Evolutionary conservation across 495 filamentous ascomycete genomes (phyloP), one percentile per base, ranked within the genome.

Genomic region (Extremus antarcticus): DNA sequence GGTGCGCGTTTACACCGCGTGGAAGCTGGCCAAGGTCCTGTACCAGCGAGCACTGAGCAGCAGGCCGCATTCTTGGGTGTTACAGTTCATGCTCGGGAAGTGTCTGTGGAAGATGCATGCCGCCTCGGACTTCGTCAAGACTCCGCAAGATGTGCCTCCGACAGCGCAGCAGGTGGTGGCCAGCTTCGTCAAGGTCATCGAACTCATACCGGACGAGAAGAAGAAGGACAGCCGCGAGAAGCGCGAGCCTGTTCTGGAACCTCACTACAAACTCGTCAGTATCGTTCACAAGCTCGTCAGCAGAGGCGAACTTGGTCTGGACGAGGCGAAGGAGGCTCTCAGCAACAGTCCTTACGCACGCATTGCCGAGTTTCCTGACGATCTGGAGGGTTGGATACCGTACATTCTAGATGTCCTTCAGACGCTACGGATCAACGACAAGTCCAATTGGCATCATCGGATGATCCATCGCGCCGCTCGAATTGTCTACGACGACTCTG

Each of bases 391-490:
- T 16, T 98, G 91, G 86, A 81, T 87, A 47, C 63, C 74, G 11
- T 94, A 87, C 60, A 77, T 91, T 22, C 76, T 92, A 10, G 75
- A 81, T 48, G 79, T 84, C 2, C 70, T 97, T 47, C 83, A 80
- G 50, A 78, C 79, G 48, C 77, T 97, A 50, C 85, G 87, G 56
- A 80, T 79, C 47, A 88, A 87, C 21, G 92, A 99, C 64, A 95
- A 95, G 70, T 83, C 86, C 2, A 89, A 94, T 63, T 99, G 92
- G 92, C 92, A 99, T 66, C 92, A 99, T 63, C 85, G 92, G 1
- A 88, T 99, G 73, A 85, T 86, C 58, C 78, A 80, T 47, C 82
- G 90, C 32, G 73, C 80, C 59, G 90, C 89, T 10, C 81, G 82
- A 60, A 79, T 95, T 47, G 72, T 91, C 23, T 94, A 86, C 62